A percentile compares a stretch with the other conserved stretches of the same genome.
phyloP scores from a whole-genome alignment of 1,284 basidiomycete species.

The Irpex sp. region DNA sequence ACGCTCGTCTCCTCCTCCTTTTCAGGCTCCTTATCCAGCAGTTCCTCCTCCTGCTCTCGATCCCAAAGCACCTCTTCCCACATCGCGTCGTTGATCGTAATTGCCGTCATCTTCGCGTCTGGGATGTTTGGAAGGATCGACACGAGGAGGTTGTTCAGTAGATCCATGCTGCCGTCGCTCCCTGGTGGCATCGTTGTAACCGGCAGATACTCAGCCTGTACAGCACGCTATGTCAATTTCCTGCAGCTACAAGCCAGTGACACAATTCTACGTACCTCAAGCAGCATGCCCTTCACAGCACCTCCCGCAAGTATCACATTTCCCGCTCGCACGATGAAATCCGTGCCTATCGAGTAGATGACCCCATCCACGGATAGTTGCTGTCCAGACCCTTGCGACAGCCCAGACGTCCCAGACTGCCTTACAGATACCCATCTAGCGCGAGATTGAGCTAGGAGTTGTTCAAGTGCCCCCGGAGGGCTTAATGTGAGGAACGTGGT shows the following conservation, averaged over 20 bases:
- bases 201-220: conserved; percentile 74
- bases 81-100: conserved; percentile 67
- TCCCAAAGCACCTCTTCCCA: conserved; percentile 79
- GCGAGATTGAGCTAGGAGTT: conserved; percentile 63
- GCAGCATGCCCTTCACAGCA: conserved; percentile 70
- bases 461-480: conserved; percentile 69
- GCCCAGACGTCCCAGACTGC: conserved; percentile 38
- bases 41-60: conserved; percentile 54
- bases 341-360: conserved; percentile 67
- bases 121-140: conserved; percentile 67
- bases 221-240: neutral
- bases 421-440: conserved; percentile 72
- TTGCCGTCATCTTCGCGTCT: conserved; percentile 68
- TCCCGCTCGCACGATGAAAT: conserved; percentile 77
- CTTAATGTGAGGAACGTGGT: conserved; percentile 70
- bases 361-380: conserved; percentile 68
- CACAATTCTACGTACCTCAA: conserved; percentile 52
- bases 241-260: neutral
- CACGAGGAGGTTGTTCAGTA: conserved; percentile 67
- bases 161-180: conserved; percentile 61
- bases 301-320: conserved; percentile 73
- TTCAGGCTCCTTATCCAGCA: conserved; percentile 22
- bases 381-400: conserved; percentile 44
- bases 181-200: conserved; percentile 60
- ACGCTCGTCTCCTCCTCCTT: conserved; percentile 39